Evolutionary conservation across 768 basidiomycete species (phyloP).

Genomic region (Auricularia auricula-judae): DNA sequence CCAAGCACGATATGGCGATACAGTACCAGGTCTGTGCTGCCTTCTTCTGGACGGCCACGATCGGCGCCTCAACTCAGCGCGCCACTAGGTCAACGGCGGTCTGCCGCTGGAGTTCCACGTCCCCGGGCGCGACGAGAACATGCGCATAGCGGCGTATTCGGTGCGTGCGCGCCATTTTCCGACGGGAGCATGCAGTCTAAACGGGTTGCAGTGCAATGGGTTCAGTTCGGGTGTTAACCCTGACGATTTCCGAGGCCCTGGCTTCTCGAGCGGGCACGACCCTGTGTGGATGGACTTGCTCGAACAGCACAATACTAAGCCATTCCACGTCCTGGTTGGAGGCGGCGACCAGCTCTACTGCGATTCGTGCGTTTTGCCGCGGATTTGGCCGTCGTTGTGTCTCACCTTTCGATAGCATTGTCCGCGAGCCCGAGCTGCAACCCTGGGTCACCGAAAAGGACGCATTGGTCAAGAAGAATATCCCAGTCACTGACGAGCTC

Average conservation of each 20-base stretch:
- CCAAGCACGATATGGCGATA: constrained; percentile 59
- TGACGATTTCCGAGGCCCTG: constrained; percentile 73
- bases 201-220: constrained; percentile 13
- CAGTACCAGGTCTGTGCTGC: constrained; percentile 77
- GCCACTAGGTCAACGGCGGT: constrained; percentile 7
- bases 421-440: constrained; percentile 80
- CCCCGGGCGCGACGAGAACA: constrained; percentile 68
- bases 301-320: constrained; percentile 60
- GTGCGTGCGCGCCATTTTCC: constrained; percentile 30
- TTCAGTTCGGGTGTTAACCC: constrained; percentile 64
- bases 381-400: neutral
- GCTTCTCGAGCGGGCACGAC: constrained; percentile 73
- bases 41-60: constrained; percentile 69
- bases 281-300: constrained; percentile 94
- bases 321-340: constrained; percentile 87
- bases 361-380: constrained; percentile 41
- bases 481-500: constrained; percentile 62
- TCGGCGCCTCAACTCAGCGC: constrained; percentile 72
- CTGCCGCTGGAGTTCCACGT: constrained; percentile 58
- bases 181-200: too few species aligned
- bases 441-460: constrained; percentile 65
- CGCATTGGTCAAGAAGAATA: constrained; percentile 44
- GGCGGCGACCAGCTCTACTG: constrained; percentile 93
- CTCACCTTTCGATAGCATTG: constrained; percentile 36
- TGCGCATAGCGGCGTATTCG: constrained; percentile 86